These are phyloP conservation scores for Pichia sp. DNA, from an alignment of 1,139 yeast genomes.

Conservation along the genomic window DNA sequence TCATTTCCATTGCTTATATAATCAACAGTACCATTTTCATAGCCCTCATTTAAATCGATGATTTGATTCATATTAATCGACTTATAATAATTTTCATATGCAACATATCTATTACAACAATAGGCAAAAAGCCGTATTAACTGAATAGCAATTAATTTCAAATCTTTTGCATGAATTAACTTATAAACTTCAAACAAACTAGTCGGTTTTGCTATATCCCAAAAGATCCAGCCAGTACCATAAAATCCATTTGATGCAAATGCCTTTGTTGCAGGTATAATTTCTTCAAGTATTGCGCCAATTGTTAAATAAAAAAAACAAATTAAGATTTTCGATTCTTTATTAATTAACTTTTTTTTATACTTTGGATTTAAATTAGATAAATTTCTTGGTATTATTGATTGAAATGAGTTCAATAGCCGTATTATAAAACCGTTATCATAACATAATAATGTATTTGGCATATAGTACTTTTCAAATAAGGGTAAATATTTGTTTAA, in stretches of 20 bases:
- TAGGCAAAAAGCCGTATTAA: background rate
- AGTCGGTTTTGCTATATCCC: background rate
- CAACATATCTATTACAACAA: background rate
- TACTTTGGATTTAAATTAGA: background rate
- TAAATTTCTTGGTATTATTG: conserved; percentile 12
- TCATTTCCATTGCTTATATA: background rate
- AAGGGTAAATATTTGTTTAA: conserved; percentile 2
- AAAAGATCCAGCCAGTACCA: conserved; percentile 14
- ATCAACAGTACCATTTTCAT: background rate
- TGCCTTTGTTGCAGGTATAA: conserved; percentile 2
- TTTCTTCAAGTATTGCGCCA: background rate
- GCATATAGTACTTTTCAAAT: background rate
- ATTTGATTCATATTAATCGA: background rate
- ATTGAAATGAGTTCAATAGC: conserved; percentile 10
- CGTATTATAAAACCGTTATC: conserved; percentile 9
- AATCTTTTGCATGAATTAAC: background rate
- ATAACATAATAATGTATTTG: conserved; percentile 4
- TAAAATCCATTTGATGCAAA: conserved; percentile 10
- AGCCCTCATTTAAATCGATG: background rate
- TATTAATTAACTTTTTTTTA: background rate
- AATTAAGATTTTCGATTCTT: conserved; percentile 1
- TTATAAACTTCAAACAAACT: background rate
- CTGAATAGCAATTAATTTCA: background rate
- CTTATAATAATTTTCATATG: background rate
- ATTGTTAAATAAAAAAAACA: conserved; percentile 8